A percentile compares a stretch with the other conserved stretches of the same genome.
phyloP scores from a whole-genome alignment of 2,329 filamentous ascomycete genomes.

The Fusarium goolgardi region DNA sequence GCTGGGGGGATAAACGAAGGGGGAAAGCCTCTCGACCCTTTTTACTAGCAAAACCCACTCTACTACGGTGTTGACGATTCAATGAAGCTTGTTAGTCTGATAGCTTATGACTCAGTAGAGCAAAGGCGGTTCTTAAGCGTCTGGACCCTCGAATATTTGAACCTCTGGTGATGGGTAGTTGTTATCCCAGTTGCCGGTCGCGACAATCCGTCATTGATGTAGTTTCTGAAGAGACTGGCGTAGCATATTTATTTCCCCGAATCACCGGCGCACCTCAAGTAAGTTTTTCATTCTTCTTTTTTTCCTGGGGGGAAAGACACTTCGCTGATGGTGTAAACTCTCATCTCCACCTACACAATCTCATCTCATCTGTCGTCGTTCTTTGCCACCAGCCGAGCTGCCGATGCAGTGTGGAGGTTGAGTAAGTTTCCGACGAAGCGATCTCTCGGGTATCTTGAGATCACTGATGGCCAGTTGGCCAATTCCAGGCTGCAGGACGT shows the following conservation, averaged over 20 bases:
- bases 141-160: not conserved
- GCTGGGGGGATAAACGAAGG: not conserved
- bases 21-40: not conserved
- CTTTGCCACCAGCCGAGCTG: conserved; percentile 14
- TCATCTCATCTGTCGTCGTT: not conserved
- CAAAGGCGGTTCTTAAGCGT: not conserved
- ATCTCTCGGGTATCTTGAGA: conserved; percentile 22
- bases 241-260: not conserved
- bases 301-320: not conserved
- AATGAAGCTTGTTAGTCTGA: not conserved
- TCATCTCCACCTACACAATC: conserved; percentile 14
- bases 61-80: conserved; percentile 7
- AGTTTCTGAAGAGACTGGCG: not conserved
- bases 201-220: not conserved
- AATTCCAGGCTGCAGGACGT: not conserved
- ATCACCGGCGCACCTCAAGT: conserved; percentile 4
- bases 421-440: conserved; percentile 23
- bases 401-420: conserved; percentile 19
- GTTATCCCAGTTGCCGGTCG: not conserved
- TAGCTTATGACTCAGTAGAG: conserved; percentile 11
- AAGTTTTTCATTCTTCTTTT: not conserved
- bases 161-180: not conserved
- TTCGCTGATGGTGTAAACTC: conserved; percentile 7
- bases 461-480: conserved; percentile 1
- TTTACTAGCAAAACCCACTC: not conserved